Percentiles rank a stretch among this genome's conserved stretches.
Conservation (phyloP, 306 rosid genomes). For the Potentilla sterilis region DNA sequence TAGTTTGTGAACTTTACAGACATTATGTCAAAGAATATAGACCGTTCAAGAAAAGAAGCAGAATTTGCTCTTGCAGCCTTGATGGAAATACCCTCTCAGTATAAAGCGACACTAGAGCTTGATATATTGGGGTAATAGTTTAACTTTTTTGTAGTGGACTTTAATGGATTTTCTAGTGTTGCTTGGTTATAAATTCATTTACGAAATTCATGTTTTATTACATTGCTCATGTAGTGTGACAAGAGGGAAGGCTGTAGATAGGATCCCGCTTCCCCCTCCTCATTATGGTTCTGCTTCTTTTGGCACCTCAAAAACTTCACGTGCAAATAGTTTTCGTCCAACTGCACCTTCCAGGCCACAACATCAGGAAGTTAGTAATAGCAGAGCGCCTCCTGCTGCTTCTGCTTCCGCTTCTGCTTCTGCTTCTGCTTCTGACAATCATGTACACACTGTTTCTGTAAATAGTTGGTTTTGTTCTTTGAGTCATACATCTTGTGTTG, state of each 20-base stretch:
- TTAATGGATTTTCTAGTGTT: constrained; percentile 18
- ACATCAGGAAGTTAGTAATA: constrained; percentile 20
- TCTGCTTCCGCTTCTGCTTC: constrained; percentile 57
- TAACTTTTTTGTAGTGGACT: constrained; percentile 13
- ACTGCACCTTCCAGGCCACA: constrained; percentile 51
- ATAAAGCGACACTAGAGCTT: constrained; percentile 83
- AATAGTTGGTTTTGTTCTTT: not conserved
- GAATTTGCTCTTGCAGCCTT: constrained; percentile 84
- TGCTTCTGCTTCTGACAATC: constrained; percentile 61
- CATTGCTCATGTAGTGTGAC: constrained; percentile 39
- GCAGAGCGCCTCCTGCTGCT: constrained; percentile 28
- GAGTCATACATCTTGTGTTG: not conserved
- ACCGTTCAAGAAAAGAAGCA: constrained; percentile 73
- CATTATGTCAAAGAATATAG: constrained; percentile 76
- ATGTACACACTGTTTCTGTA: constrained; percentile 40
- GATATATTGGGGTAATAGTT: constrained; percentile 71
- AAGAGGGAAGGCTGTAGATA: constrained; percentile 63
- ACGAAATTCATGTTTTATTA: constrained; percentile 4
- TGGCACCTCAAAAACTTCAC: constrained; percentile 44
- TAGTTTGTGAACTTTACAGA: constrained; percentile 96
- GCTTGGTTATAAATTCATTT: constrained; percentile 11
- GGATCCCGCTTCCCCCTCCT: constrained; percentile 92
- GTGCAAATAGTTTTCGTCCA: constrained; percentile 45
- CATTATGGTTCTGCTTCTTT: constrained; percentile 58
- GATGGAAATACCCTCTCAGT: constrained; percentile 96